phyloP scores from a whole-genome alignment of 2,329 filamentous ascomycete species.

The Fulvia fulva region DNA sequence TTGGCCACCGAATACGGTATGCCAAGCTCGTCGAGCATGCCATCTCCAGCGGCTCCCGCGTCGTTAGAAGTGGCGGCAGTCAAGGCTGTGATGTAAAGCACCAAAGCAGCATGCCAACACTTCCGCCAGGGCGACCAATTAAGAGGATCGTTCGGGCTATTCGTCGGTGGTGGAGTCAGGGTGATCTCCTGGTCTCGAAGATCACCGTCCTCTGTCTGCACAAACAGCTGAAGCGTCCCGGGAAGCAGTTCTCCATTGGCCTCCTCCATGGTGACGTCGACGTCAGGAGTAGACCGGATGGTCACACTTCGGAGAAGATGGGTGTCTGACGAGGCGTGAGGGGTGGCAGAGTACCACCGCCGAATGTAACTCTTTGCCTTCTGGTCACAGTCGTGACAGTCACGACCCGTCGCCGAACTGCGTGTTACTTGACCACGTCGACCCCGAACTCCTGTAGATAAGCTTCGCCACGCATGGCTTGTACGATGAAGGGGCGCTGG shows the following conservation, averaged over 20 bases:
- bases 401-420: background rate
- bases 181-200: slow-evolving; percentile 43
- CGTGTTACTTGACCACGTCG: slow-evolving; percentile 15
- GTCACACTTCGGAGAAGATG: background rate
- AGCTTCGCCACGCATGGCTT: slow-evolving; percentile 2
- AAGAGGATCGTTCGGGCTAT: slow-evolving; percentile 31
- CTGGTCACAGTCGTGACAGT: slow-evolving; percentile 3
- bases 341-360: background rate
- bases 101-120: slow-evolving; percentile 41
- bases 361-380: background rate
- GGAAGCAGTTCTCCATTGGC: slow-evolving; percentile 15
- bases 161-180: slow-evolving; percentile 50
- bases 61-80: slow-evolving; percentile 56
- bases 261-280: slow-evolving; percentile 12
- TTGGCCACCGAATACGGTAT: slow-evolving; percentile 53
- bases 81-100: slow-evolving; percentile 52
- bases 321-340: slow-evolving; percentile 1
- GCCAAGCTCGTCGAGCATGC: slow-evolving; percentile 48
- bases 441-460: background rate
- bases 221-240: slow-evolving; percentile 23
- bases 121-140: slow-evolving; percentile 31
- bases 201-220: slow-evolving; percentile 14
- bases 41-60: slow-evolving; percentile 50
- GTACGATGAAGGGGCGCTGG: background rate
- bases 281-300: background rate